These are phyloP conservation scores for Immersiporthe knoxdaviesiana DNA, from an alignment of 2,329 filamentous ascomycete genomes.

Conservation along the genomic window DNA sequence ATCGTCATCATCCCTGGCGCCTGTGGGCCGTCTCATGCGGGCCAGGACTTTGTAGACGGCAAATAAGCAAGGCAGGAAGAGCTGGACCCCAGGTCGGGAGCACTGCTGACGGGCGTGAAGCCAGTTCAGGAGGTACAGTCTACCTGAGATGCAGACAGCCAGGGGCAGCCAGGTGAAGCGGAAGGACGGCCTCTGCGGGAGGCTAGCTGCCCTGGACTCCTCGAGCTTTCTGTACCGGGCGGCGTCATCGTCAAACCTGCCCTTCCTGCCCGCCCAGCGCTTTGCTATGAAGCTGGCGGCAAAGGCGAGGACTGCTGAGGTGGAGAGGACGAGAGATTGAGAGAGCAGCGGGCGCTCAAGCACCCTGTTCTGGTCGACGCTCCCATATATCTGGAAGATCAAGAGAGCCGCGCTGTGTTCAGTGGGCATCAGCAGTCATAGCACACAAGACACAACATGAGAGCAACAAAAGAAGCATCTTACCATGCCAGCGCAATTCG, in stretches of 20 bases:
- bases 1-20: conserved; percentile 30
- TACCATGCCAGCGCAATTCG: conserved; percentile 9
- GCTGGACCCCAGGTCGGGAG: conserved; percentile 54
- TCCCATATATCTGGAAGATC: conserved; percentile 24
- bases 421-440: conserved; percentile 4
- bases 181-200: conserved; percentile 50
- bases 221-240: conserved; percentile 36
- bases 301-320: conserved; percentile 49
- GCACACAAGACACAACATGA: background rate
- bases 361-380: conserved; percentile 51
- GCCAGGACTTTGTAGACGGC: conserved; percentile 50
- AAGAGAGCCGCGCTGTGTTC: conserved; percentile 20
- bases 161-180: conserved; percentile 50
- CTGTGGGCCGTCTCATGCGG: conserved; percentile 35
- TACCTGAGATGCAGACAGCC: conserved; percentile 48
- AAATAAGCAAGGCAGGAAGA: conserved; percentile 51
- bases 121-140: conserved; percentile 52
- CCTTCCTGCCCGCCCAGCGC: conserved; percentile 52
- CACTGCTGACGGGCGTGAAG: conserved; percentile 55
- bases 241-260: conserved; percentile 46
- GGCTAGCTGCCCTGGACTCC: conserved; percentile 39
- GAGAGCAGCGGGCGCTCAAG: conserved; percentile 57
- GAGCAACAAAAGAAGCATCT: background rate
- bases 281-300: conserved; percentile 46
- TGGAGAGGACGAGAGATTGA: conserved; percentile 49